Evolutionary conservation across 208 protist species (phyloP).

Genomic region (Leishmania mexicana): DNA sequence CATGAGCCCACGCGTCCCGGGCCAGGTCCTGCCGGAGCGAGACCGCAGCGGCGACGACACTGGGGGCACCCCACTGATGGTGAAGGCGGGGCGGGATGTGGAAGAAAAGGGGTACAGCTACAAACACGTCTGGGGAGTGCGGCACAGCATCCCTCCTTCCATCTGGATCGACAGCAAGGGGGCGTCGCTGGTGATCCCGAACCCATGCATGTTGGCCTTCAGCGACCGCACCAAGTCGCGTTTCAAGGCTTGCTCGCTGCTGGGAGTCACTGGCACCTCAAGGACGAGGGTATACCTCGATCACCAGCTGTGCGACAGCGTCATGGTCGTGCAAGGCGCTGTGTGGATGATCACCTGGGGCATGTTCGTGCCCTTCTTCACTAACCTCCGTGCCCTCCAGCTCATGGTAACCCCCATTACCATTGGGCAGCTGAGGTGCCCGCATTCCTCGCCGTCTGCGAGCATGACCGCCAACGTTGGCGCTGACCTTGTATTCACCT

Average conservation of each 20-base stretch:
- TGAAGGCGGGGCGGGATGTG: conserved; percentile 27
- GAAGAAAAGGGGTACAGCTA: conserved; percentile 30
- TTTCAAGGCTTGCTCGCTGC: conserved; percentile 29
- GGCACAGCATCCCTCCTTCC: conserved; percentile 24
- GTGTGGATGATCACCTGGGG: conserved; percentile 50
- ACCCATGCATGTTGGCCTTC: conserved; percentile 32
- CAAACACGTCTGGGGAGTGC: conserved; percentile 14
- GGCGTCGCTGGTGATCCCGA: conserved; percentile 31
- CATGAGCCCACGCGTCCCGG: background rate
- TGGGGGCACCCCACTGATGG: conserved; percentile 17
- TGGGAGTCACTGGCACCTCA: conserved; percentile 30
- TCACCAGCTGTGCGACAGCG: conserved; percentile 38
- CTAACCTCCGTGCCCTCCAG: conserved; percentile 34
- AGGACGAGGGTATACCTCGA: conserved; percentile 46
- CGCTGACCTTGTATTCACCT: conserved; percentile 38
- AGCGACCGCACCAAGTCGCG: conserved; percentile 20
- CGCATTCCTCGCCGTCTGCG: background rate
- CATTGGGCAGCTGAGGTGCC: conserved; percentile 48
- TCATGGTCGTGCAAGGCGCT: conserved; percentile 30
- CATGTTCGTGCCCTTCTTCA: conserved; percentile 29
- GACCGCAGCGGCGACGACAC: background rate
- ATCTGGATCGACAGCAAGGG: conserved; percentile 37
- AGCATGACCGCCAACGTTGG: conserved; percentile 29
- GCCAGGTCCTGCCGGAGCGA: background rate
- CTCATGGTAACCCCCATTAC: conserved; percentile 41